Evolutionary conservation across 148 eudicot genomes (phyloP).

Genomic region (Silene latifolia): DNA sequence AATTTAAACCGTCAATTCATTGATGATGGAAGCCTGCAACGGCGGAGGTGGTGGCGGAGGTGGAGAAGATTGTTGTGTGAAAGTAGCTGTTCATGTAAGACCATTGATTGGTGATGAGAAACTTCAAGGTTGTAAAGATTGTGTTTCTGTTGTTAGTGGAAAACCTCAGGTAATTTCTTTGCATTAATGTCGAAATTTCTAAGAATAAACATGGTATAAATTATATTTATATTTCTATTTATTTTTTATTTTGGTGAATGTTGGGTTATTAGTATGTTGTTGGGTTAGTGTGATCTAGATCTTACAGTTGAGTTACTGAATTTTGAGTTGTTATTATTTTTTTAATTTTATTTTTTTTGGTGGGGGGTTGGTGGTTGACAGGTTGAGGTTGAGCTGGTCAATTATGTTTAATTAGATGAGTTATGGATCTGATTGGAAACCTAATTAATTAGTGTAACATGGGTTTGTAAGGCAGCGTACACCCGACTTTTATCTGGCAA

Average conservation of each 20-base stretch:
- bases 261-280: background rate
- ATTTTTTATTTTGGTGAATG: background rate
- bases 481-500: too few relatives aligned
- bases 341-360: background rate
- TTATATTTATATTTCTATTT: background rate
- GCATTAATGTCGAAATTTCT: too few relatives aligned
- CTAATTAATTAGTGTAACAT: background rate
- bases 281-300: conserved; percentile 27
- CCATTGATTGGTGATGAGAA: conserved; percentile 90
- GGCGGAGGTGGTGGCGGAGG: conserved; percentile 29
- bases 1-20: background rate
- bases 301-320: conserved; percentile 11
- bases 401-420: background rate
- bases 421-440: background rate
- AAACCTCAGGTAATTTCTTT: conserved; percentile 70
- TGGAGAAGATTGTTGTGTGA: conserved; percentile 74
- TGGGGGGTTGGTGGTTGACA: conserved; percentile 6
- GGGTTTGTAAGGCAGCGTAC: background rate
- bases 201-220: too few relatives aligned
- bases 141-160: conserved; percentile 66
- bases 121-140: conserved; percentile 88
- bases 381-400: background rate
- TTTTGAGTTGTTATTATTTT: background rate
- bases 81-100: conserved; percentile 86
- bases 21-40: conserved; percentile 25